These are phyloP conservation scores for Sporothrix sp. DNA, from an alignment of 2,329 filamentous ascomycete genomes.

Conservation along the genomic window DNA sequence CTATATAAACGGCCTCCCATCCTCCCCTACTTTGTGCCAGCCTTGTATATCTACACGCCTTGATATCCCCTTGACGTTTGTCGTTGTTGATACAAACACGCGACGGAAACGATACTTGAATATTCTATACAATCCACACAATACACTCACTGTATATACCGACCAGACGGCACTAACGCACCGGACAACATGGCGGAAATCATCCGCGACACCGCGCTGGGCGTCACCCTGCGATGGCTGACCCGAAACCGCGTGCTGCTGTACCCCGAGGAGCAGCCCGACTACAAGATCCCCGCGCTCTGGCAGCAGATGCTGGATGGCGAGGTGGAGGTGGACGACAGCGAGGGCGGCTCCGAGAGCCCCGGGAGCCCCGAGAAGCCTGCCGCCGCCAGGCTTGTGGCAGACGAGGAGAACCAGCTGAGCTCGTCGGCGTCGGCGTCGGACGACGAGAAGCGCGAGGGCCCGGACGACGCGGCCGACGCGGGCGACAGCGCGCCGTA, in stretches of 20 bases:
- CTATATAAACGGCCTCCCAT: not conserved
- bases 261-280: slow-evolving; percentile 57
- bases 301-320: slow-evolving; percentile 66
- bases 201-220: slow-evolving; percentile 20
- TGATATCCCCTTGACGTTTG: not conserved
- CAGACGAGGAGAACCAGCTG: not conserved
- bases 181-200: slow-evolving; percentile 7
- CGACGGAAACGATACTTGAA: no score
- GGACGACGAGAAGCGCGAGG: slow-evolving; percentile 19
- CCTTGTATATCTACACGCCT: no score
- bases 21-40: not conserved
- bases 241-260: slow-evolving; percentile 32
- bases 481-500: slow-evolving; percentile 17
- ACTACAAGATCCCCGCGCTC: slow-evolving; percentile 51
- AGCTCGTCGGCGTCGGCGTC: not conserved
- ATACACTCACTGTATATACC: no score
- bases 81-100: no score
- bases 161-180: not conserved
- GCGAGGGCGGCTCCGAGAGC: slow-evolving; percentile 45
- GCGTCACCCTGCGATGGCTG: slow-evolving; percentile 23
- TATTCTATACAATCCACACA: not conserved
- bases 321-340: slow-evolving; percentile 39
- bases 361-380: not conserved
- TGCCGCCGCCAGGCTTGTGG: not conserved
- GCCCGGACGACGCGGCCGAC: slow-evolving; percentile 1